Percentiles rank a stretch among this genome's conserved stretches.
Conservation (phyloP, 805 yeast genomes). For the Scheffersomyces lignosus region DNA sequence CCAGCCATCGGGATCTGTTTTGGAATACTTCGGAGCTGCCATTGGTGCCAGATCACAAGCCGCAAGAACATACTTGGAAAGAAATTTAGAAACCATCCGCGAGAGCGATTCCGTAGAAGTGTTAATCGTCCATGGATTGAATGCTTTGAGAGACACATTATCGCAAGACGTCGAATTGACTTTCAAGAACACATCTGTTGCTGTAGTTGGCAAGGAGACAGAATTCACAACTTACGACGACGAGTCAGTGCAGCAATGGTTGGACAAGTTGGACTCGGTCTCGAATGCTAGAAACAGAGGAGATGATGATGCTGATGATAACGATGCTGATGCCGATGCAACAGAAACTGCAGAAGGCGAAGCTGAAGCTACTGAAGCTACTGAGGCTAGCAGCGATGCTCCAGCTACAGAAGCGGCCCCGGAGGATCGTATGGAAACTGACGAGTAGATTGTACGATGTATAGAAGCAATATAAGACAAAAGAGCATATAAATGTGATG, state of each 20-base stretch:
- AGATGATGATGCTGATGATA: constrained; percentile 32
- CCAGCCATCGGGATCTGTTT: constrained; percentile 91
- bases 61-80: constrained; percentile 92
- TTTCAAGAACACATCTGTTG: constrained; percentile 80
- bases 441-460: constrained; percentile 18
- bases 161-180: constrained; percentile 93
- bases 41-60: constrained; percentile 99
- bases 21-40: constrained; percentile 91
- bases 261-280: constrained; percentile 68
- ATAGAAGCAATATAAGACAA: too few species aligned
- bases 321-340: constrained; percentile 18
- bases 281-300: constrained; percentile 56
- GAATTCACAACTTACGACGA: constrained; percentile 81
- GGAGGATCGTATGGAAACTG: constrained; percentile 43
- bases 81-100: constrained; percentile 70
- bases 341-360: constrained; percentile 15
- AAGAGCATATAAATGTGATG: too few species aligned
- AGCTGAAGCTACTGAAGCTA: constrained; percentile 11
- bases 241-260: constrained; percentile 82
- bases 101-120: constrained; percentile 63
- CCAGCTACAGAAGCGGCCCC: constrained; percentile 12
- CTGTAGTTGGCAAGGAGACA: constrained; percentile 83
- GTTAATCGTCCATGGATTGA: constrained; percentile 80
- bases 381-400: constrained; percentile 6
- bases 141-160: constrained; percentile 89